Conservation (phyloP, 257 asterid species). For the Fraxinus americana region DNA sequence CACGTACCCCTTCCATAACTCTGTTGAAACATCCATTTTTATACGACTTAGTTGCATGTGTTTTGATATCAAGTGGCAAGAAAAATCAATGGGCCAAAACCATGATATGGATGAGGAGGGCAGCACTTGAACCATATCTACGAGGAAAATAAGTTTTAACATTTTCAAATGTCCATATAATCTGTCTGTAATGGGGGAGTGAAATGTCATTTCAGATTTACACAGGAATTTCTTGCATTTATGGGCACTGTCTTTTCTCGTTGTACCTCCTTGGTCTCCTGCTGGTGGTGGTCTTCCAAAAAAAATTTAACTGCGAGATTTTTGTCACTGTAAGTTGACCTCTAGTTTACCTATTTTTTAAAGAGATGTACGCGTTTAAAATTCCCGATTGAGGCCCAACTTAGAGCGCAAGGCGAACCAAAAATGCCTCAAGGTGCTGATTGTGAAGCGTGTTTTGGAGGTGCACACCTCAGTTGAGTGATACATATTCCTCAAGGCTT, state of each 20-base stretch:
- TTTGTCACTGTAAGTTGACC: neutral
- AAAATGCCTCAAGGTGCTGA: no score
- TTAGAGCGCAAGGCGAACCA: no score
- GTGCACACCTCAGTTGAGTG: no score
- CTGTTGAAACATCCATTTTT: neutral
- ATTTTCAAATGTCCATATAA: neutral
- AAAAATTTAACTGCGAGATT: neutral
- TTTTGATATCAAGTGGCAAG: neutral
- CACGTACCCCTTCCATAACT: neutral
- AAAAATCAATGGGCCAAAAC: slow-evolving; percentile 1
- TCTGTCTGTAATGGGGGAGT: neutral
- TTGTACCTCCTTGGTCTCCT: neutral
- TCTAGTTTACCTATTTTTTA: neutral
- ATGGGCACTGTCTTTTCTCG: neutral
- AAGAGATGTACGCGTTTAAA: neutral
- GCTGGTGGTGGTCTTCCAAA: neutral
- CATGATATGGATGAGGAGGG: neutral
- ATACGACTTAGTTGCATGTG: neutral
- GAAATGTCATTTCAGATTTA: neutral
- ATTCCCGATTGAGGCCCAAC: no score
- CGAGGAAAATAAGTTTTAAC: neutral
- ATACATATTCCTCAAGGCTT: no score
- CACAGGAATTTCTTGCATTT: neutral
- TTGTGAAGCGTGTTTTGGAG: no score
- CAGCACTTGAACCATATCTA: neutral